Conservation (phyloP, 1,284 basidiomycete species). For the Cerioporus squamosus region DNA sequence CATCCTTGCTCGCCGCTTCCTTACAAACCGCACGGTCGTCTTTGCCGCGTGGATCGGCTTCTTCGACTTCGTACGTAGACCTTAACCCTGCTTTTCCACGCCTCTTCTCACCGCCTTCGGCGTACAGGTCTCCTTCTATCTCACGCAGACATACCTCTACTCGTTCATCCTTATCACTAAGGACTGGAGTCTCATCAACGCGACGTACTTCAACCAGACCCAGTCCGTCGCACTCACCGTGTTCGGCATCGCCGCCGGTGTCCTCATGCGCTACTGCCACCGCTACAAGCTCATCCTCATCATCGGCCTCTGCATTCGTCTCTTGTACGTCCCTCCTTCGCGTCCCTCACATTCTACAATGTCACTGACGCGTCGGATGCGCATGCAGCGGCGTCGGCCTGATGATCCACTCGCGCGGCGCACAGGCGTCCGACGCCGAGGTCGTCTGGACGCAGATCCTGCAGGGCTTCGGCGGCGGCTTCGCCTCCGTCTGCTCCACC, state of each 20-base stretch:
- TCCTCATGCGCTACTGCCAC: slow-evolving; percentile 55
- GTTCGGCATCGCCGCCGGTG: slow-evolving; percentile 66
- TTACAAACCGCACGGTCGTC: slow-evolving; percentile 61
- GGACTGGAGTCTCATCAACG: slow-evolving; percentile 39
- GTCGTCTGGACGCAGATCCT: slow-evolving; percentile 75
- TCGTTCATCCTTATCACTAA: no score
- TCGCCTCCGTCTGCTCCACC: slow-evolving; percentile 71
- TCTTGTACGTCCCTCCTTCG: slow-evolving; percentile 41
- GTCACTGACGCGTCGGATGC: background rate
- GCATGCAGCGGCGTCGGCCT: slow-evolving; percentile 60
- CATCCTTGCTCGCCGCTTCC: slow-evolving; percentile 59
- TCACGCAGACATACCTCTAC: no score
- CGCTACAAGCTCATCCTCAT: slow-evolving; percentile 70
- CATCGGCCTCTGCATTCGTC: slow-evolving; percentile 67
- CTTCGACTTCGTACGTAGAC: slow-evolving; percentile 70
- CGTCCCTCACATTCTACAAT: no score
- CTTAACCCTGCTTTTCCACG: background rate
- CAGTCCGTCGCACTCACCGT: slow-evolving; percentile 68
- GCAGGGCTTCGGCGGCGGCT: slow-evolving; percentile 81
- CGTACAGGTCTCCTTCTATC: slow-evolving; percentile 59
- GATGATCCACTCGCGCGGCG: slow-evolving; percentile 76
- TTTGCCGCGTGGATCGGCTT: slow-evolving; percentile 68
- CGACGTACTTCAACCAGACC: slow-evolving; percentile 58
- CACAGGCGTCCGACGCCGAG: slow-evolving; percentile 60
- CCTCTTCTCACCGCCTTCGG: background rate